These are phyloP conservation scores for Chimonanthus salicifolius DNA, from an alignment of 164 flowering plant species.

Conservation along the genomic window DNA sequence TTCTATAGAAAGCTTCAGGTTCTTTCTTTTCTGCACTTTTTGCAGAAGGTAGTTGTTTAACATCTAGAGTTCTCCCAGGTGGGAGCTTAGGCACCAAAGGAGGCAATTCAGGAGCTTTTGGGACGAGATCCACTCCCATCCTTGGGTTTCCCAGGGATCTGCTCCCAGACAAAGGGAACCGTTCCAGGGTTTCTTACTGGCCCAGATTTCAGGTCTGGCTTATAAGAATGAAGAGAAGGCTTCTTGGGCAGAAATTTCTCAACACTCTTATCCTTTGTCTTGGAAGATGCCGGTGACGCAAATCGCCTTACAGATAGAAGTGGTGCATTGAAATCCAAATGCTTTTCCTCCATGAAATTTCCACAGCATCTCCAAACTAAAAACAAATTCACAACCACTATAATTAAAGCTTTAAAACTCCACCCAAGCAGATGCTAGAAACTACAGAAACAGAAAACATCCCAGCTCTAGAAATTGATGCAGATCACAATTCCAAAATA, in stretches of 20 bases:
- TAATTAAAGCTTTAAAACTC: neutral
- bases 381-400: neutral
- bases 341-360: conserved; percentile 41
- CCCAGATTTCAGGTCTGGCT: conserved; percentile 68
- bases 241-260: conserved; percentile 12
- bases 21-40: conserved; percentile 12
- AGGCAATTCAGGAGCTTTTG: conserved; percentile 16
- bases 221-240: conserved; percentile 42
- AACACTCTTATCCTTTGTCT: conserved; percentile 11
- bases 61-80: conserved; percentile 52
- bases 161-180: conserved; percentile 83
- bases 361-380: conserved; percentile 4
- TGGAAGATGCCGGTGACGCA: conserved; percentile 26
- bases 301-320: conserved; percentile 70
- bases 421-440: neutral
- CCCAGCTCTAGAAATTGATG: neutral
- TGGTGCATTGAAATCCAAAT: conserved; percentile 62
- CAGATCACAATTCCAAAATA: neutral
- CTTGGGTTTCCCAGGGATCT: conserved; percentile 74
- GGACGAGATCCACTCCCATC: conserved; percentile 28
- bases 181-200: conserved; percentile 68
- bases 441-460: too few relatives aligned
- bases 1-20: conserved; percentile 8
- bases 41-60: conserved; percentile 13
- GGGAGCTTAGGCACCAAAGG: conserved; percentile 65